phyloP scores from a whole-genome alignment of 768 basidiomycete genomes.

The Psilocybe subaeruginosa region DNA sequence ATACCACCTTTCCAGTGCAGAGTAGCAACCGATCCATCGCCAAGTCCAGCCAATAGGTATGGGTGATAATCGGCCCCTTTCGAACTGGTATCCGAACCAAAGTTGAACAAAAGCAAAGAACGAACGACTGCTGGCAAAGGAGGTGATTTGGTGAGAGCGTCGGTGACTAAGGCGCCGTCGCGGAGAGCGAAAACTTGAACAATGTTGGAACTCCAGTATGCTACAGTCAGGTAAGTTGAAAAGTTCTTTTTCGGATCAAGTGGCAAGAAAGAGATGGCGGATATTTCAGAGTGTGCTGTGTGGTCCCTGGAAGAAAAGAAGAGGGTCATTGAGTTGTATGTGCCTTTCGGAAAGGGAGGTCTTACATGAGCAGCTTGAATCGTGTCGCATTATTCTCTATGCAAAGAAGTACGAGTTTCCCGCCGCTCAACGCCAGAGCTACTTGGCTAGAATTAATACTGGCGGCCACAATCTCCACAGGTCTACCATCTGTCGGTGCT shows the following conservation, averaged over 20 bases:
- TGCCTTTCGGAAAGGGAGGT: neutral
- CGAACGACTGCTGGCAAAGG: constrained; percentile 45
- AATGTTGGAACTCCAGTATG: constrained; percentile 74
- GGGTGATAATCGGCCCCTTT: constrained; percentile 41
- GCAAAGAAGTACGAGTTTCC: constrained; percentile 53
- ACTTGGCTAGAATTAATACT: constrained; percentile 72
- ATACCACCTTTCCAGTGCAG: constrained; percentile 49
- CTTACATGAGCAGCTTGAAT: constrained; percentile 23
- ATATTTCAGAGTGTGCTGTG: constrained; percentile 51
- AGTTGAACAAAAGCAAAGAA: constrained; percentile 59
- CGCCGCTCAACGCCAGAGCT: constrained; percentile 58
- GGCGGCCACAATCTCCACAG: constrained; percentile 64
- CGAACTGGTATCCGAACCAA: constrained; percentile 43
- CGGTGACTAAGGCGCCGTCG: constrained; percentile 27
- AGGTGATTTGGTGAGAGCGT: constrained; percentile 28
- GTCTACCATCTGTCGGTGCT: constrained; percentile 5
- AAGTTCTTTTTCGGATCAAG: constrained; percentile 49
- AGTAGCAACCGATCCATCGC: constrained; percentile 71
- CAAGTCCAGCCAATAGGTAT: constrained; percentile 73
- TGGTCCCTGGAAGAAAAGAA: constrained; percentile 8
- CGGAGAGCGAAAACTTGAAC: constrained; percentile 56
- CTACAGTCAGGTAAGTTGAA: constrained; percentile 57
- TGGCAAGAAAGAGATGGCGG: constrained; percentile 68
- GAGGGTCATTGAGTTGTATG: neutral
- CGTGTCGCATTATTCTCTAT: constrained; percentile 38